Conservation (phyloP, 2,329 filamentous ascomycete species). For the Diaporthe citriasiana region DNA sequence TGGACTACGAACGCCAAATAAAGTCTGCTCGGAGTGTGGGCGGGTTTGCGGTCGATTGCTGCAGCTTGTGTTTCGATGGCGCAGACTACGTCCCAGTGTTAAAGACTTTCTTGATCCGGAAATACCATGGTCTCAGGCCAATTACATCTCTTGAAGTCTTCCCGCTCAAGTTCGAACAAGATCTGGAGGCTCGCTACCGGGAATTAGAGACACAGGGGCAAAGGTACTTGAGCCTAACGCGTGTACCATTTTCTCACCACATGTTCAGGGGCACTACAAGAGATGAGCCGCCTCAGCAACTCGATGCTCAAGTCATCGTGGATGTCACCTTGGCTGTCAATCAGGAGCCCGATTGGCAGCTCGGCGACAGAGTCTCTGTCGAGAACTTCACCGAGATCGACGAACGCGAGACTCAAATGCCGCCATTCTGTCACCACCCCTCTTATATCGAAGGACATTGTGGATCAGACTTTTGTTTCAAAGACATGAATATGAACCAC, state of each 20-base stretch:
- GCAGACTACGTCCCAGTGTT: constrained; percentile 1
- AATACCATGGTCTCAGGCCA: background rate
- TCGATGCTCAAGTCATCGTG: constrained; percentile 35
- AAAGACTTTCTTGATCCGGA: background rate
- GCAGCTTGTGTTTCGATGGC: constrained; percentile 6
- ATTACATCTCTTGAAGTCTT: constrained; percentile 11
- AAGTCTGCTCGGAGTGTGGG: background rate
- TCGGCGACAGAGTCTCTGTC: background rate
- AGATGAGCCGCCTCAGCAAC: constrained; percentile 37
- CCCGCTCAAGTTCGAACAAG: background rate
- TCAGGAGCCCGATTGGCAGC: background rate
- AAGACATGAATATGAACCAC: background rate
- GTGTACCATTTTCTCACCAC: constrained; percentile 19
- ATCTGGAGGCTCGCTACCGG: background rate
- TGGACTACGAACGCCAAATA: no score
- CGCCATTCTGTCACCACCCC: background rate
- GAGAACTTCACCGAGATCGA: background rate
- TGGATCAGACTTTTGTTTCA: background rate
- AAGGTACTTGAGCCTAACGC: constrained; percentile 12
- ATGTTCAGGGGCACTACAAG: constrained; percentile 32
- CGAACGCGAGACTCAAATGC: background rate
- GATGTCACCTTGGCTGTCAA: constrained; percentile 34
- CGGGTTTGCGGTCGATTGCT: constrained; percentile 10
- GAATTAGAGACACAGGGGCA: background rate
- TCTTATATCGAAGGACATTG: background rate